Evolutionary conservation across 495 filamentous ascomycete species (phyloP).

Genomic region (Penicillium nucicola): DNA sequence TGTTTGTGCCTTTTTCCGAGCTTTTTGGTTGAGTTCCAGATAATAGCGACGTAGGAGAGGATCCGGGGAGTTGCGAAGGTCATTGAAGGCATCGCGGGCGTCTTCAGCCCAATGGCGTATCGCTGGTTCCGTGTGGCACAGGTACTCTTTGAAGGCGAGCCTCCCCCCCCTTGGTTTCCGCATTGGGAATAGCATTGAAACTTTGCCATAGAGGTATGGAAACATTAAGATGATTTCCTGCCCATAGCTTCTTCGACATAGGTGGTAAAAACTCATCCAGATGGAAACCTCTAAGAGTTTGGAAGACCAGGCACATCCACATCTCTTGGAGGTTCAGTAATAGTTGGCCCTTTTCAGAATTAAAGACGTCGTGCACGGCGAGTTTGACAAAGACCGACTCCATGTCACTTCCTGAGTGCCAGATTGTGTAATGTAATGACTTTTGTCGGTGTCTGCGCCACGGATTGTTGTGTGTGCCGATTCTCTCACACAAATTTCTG

Average conservation of each 20-base stretch:
- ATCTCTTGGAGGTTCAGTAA: conserved; percentile 14
- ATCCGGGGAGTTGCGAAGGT: background rate
- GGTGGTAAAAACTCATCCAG: conserved; percentile 6
- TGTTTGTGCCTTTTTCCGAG: background rate
- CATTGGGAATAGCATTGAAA: conserved; percentile 1
- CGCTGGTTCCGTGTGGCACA: background rate
- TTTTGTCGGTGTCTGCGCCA: background rate
- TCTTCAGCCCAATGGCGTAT: background rate
- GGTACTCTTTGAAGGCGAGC: background rate
- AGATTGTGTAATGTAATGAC: conserved; percentile 12
- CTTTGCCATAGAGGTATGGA: conserved; percentile 12
- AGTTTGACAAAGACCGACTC: conserved; percentile 15
- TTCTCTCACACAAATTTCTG: background rate
- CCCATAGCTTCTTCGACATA: background rate
- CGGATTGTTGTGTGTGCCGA: conserved; percentile 7
- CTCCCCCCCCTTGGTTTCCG: background rate
- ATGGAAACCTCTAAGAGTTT: conserved; percentile 5
- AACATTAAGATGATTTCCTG: conserved; percentile 12
- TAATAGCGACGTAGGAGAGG: background rate
- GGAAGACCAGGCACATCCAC: conserved; percentile 13
- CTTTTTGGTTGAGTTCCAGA: background rate
- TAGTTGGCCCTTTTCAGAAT: background rate
- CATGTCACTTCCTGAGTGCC: conserved; percentile 7
- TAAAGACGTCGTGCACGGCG: background rate
- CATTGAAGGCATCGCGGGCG: background rate